Evolutionary conservation across 768 basidiomycete species (phyloP).

Genomic region (Trametes gibbosa): DNA sequence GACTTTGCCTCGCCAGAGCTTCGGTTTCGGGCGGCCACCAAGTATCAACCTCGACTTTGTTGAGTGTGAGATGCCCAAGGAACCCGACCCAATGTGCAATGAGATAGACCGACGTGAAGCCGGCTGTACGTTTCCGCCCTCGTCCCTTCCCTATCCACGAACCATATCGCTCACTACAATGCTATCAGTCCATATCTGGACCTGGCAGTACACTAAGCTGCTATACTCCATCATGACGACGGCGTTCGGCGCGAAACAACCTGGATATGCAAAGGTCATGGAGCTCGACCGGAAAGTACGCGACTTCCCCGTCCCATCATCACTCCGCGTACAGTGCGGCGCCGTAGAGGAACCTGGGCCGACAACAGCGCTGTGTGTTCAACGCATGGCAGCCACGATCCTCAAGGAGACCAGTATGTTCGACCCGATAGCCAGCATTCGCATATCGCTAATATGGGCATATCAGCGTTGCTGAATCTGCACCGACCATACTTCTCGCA

Average conservation of each 20-base stretch:
- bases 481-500: slow-evolving; percentile 69
- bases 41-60: slow-evolving; percentile 49
- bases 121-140: slow-evolving; percentile 38
- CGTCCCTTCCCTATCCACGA: not conserved
- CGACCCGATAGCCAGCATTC: not conserved
- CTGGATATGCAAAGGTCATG: slow-evolving; percentile 43
- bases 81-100: slow-evolving; percentile 34
- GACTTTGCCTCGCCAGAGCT: slow-evolving; percentile 42
- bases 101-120: slow-evolving; percentile 36
- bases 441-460: not conserved
- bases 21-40: slow-evolving; percentile 59
- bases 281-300: slow-evolving; percentile 52
- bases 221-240: slow-evolving; percentile 49
- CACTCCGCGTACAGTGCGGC: slow-evolving; percentile 38
- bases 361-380: slow-evolving; percentile 14
- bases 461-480: slow-evolving; percentile 55
- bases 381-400: slow-evolving; percentile 23
- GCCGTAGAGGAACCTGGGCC: slow-evolving; percentile 11
- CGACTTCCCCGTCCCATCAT: slow-evolving; percentile 44
- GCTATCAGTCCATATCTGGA: slow-evolving; percentile 54
- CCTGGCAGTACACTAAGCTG: slow-evolving; percentile 50
- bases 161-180: too few species aligned
- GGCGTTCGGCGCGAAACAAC: slow-evolving; percentile 42
- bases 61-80: slow-evolving; percentile 55
- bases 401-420: slow-evolving; percentile 30